Evolutionary conservation across 2,329 filamentous ascomycete genomes (phyloP), one percentile per base, ranked within the genome.

Genomic region (Pseudogymnoascus sp.): DNA sequence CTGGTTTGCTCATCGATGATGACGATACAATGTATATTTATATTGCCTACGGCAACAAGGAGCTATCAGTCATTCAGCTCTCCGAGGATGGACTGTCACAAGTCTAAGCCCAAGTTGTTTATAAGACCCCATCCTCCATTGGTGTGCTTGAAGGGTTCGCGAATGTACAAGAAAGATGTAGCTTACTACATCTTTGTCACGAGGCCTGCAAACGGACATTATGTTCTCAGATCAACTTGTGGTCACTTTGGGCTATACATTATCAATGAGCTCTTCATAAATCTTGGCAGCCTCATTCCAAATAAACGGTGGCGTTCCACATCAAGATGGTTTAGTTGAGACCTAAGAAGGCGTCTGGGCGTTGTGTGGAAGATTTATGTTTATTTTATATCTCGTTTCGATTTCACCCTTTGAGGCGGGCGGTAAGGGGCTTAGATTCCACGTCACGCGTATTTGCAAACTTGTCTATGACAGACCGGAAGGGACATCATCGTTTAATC

Each of bases 11-110:
- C n/a, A 78, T 86, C 35, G 47, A 86, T 60, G 80, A 83, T 23
- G 78, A 85, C 33, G 83, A 85, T 64, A 81, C 78, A 0, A 82
- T 85, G 76, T 86, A 85, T 61, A 78, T 86, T 0, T 86, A 85
- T 61, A 78, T 86, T 0, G 80, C 78, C 0, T 84, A 83, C 67
- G 83, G 82, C 4, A 78, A 76, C 57, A 77, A 72, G 0, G 74
- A 79, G 1, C 77, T 86, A 61, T 73, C 66, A 8, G 77, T 86
- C 1, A 79, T 83, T 0, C 77, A 83, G 68, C 74, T 87, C 2
- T 78, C 77, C 15, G 65, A 71, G 0, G 80, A 85, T 64, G 81
- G 79, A 0, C 71, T 81, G 0, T 75, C 73, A 28, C 71, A 82
- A 60, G 77, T 79, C 10, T 76, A 75, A 47, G 74, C 75, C 0